Percentiles rank a stretch among this genome's conserved stretches.
Evolutionary conservation across 2,329 filamentous ascomycete species (phyloP).

Genomic region (Tothia fuscella): DNA sequence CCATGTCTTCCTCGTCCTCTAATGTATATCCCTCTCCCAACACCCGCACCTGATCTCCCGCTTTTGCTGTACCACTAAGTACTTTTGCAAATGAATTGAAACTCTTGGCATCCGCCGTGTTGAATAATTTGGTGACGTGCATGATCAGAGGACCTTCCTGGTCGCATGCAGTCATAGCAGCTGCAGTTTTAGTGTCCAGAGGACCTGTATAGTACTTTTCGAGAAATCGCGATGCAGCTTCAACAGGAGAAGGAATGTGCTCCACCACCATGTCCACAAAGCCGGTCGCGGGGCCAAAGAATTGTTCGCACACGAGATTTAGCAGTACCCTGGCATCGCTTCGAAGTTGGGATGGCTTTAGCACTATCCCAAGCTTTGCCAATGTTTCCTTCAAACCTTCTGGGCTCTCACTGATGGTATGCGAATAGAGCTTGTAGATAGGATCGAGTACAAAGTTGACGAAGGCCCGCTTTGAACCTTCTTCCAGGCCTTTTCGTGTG

Average conservation of each 20-base stretch:
- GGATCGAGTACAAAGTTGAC: constrained; percentile 92
- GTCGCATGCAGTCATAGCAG: constrained; percentile 70
- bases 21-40: constrained; percentile 91
- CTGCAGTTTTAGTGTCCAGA: constrained; percentile 65
- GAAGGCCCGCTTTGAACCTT: constrained; percentile 72
- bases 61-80: constrained; percentile 78
- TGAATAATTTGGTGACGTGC: constrained; percentile 88
- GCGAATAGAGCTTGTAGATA: constrained; percentile 94
- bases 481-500: constrained; percentile 74
- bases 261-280: constrained; percentile 93
- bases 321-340: constrained; percentile 80
- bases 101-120: constrained; percentile 73
- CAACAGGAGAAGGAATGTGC: constrained; percentile 77
- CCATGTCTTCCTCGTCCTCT: constrained; percentile 98
- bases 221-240: constrained; percentile 63
- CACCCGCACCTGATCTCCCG: constrained; percentile 74
- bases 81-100: constrained; percentile 88
- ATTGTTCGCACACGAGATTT: constrained; percentile 83
- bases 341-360: constrained; percentile 90
- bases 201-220: constrained; percentile 89
- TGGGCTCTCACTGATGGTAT: constrained; percentile 83
- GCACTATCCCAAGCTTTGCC: constrained; percentile 62
- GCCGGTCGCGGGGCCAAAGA: constrained; percentile 79
- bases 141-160: constrained; percentile 86
- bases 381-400: constrained; percentile 73